Evolutionary conservation across 2,329 filamentous ascomycete species (phyloP).

Genomic region (Mycosphaerella sp.): DNA sequence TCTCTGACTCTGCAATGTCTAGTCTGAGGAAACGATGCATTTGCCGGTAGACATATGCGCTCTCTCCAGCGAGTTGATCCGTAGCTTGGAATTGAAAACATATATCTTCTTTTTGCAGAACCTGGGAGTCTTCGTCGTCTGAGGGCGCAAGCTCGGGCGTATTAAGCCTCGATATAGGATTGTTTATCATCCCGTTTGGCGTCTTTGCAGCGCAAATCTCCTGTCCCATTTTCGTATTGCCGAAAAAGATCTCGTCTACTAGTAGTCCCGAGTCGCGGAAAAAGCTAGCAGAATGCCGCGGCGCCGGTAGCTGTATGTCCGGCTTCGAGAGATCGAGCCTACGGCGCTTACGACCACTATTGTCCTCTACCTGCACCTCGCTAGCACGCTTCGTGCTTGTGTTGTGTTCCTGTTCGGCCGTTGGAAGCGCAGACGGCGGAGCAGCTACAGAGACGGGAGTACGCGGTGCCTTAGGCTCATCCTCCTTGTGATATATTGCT

Average conservation of each 20-base stretch:
- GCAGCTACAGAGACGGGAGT: conserved; percentile 15
- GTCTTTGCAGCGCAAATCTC: conserved; percentile 17
- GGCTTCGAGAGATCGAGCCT: conserved; percentile 26
- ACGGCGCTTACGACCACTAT: conserved; percentile 32
- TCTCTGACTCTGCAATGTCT: conserved; percentile 4
- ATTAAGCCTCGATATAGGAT: conserved; percentile 2
- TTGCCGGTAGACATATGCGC: conserved; percentile 28
- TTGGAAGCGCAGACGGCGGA: conserved; percentile 10
- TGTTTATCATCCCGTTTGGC: conserved; percentile 12
- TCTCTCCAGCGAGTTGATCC: conserved; percentile 18
- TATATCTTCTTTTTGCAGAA: conserved; percentile 15
- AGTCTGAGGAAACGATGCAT: conserved; percentile 27
- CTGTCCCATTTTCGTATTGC: conserved; percentile 25
- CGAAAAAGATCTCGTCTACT: conserved; percentile 35
- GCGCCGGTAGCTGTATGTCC: background rate
- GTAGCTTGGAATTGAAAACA: conserved; percentile 24
- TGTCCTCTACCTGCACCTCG: conserved; percentile 29
- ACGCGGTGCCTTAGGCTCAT: conserved; percentile 4
- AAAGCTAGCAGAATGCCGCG: conserved; percentile 6
- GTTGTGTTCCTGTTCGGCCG: conserved; percentile 10
- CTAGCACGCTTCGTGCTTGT: conserved; percentile 20
- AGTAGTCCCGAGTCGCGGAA: conserved; percentile 22
- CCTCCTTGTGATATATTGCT: conserved; percentile 1
- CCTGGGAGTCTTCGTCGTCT: conserved; percentile 8
- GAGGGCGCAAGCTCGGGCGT: background rate